phyloP scores from a whole-genome alignment of 352 stramenopile genomes.

The Blastocystis sp. region DNA sequence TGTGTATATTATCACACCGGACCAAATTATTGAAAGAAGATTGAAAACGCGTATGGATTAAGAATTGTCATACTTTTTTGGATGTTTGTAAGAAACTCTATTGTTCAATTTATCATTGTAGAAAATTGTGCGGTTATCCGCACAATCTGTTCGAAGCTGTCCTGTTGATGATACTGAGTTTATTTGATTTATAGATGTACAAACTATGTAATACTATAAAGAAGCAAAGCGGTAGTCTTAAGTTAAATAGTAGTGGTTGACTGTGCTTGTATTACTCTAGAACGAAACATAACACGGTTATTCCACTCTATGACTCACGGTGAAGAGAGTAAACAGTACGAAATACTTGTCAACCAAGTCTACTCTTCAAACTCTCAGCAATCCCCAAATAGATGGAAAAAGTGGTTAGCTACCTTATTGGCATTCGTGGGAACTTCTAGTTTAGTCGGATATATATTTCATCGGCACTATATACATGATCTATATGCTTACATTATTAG shows the following conservation, averaged over 20 bases:
- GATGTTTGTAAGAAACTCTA: background rate
- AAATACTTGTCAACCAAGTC: background rate
- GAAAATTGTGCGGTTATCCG: background rate
- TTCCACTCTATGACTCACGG: too few species aligned
- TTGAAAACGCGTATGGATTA: conserved; percentile 63
- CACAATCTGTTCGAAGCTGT: background rate
- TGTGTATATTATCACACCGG: conserved; percentile 88
- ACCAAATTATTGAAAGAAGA: conserved; percentile 61
- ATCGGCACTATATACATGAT: background rate
- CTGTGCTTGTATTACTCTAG: too few species aligned
- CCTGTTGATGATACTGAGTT: background rate
- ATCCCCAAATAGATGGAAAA: background rate
- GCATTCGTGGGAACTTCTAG: background rate
- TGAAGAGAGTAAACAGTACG: too few species aligned
- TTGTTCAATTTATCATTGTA: background rate
- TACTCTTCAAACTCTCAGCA: background rate
- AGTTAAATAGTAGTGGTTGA: too few species aligned
- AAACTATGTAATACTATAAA: too few species aligned
- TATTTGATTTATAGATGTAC: too few species aligned
- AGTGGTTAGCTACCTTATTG: background rate
- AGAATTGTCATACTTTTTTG: background rate
- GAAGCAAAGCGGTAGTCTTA: too few species aligned
- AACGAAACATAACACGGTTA: too few species aligned
- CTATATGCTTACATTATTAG: background rate
- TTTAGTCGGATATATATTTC: background rate